Conservation (phyloP, 345 rosid genomes). For the Cochlearia excelsa region DNA sequence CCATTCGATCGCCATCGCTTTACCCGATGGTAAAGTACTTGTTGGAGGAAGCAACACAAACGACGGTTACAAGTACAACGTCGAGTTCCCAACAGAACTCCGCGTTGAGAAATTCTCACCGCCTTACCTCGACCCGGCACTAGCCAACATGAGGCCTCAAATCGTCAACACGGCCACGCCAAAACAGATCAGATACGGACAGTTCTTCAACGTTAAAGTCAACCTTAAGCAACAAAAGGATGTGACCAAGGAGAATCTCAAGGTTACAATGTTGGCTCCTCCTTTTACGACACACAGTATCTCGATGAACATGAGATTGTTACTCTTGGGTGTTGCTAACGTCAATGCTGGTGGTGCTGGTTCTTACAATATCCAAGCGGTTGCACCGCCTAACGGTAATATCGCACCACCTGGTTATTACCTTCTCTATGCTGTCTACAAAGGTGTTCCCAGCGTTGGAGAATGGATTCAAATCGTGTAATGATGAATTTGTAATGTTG, state of each 20-base stretch:
- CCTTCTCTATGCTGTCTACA: conserved; percentile 45
- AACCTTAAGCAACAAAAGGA: conserved; percentile 11
- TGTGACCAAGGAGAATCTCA: conserved; percentile 22
- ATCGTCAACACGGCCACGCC: conserved; percentile 26
- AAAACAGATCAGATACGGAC: conserved; percentile 33
- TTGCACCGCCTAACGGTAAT: conserved; percentile 43
- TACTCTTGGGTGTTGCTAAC: conserved; percentile 31
- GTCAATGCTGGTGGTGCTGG: conserved; percentile 25
- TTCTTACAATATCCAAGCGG: conserved; percentile 15
- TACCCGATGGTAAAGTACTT: conserved; percentile 62
- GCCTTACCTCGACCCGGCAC: conserved; percentile 53
- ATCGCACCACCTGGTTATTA: conserved; percentile 65
- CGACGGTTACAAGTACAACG: conserved; percentile 51
- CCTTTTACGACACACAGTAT: conserved; percentile 68
- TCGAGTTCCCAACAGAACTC: conserved; percentile 64
- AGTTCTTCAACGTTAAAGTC: conserved; percentile 29
- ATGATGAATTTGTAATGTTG: conserved; percentile 2
- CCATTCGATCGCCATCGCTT: conserved; percentile 49
- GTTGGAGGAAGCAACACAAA: conserved; percentile 72
- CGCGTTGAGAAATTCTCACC: conserved; percentile 73
- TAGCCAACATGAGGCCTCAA: conserved; percentile 33
- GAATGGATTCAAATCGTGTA: conserved; percentile 53
- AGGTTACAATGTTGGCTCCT: conserved; percentile 54
- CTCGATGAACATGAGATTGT: conserved; percentile 63
- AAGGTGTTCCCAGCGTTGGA: conserved; percentile 51